Evolutionary conservation across 2,329 filamentous ascomycete genomes (phyloP).

Genomic region (Mycosphaerella sp.): DNA sequence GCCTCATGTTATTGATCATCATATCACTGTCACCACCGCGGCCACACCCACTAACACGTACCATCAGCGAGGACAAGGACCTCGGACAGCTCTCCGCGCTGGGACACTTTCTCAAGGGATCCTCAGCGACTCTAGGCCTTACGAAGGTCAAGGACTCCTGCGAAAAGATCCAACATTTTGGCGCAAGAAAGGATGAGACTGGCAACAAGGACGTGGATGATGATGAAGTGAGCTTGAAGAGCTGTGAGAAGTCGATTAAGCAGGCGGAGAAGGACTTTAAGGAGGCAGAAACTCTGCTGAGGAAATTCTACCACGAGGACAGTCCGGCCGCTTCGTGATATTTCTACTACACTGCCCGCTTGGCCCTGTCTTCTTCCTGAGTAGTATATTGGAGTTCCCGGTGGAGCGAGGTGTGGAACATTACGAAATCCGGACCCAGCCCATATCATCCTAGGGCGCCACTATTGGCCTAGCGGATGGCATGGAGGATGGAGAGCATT

Average conservation of each 20-base stretch:
- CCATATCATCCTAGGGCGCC: not conserved
- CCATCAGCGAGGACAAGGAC: slow-evolving; percentile 57
- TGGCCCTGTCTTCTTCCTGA: not conserved
- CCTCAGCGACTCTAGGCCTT: slow-evolving; percentile 86
- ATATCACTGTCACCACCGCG: not conserved
- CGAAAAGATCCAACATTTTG: slow-evolving; percentile 94
- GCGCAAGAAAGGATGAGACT: slow-evolving; percentile 72
- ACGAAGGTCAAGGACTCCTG: slow-evolving; percentile 87
- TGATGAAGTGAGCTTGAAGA: slow-evolving; percentile 60
- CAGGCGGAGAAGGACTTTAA: slow-evolving; percentile 70
- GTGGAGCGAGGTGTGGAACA: not conserved
- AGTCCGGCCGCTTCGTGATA: not conserved
- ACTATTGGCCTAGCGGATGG: not conserved
- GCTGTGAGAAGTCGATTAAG: slow-evolving; percentile 63
- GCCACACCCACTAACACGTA: not conserved
- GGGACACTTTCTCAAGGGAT: slow-evolving; percentile 96
- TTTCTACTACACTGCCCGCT: not conserved
- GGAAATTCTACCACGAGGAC: slow-evolving; percentile 55
- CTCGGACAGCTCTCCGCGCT: slow-evolving; percentile 71
- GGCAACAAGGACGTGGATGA: slow-evolving; percentile 62
- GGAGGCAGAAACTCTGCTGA: slow-evolving; percentile 65
- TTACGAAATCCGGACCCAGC: not conserved
- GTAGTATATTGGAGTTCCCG: not conserved
- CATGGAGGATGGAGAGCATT: not conserved
- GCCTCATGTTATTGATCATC: not conserved